Evolutionary conservation across 106 monocot species (phyloP).

Genomic region (Triglochin maritima): DNA sequence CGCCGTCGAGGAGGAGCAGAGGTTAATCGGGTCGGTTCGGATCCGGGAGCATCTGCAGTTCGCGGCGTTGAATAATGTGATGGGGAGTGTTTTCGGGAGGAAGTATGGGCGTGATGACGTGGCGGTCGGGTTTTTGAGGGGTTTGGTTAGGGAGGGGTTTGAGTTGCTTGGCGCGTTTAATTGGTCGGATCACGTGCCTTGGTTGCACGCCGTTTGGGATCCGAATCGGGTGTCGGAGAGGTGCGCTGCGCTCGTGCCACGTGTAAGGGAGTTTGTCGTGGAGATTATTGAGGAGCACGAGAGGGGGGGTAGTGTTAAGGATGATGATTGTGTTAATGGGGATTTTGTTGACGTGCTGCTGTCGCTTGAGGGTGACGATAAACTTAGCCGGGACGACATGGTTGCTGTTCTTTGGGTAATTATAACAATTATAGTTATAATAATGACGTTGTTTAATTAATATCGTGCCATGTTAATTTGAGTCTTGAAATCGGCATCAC

Average conservation of each 20-base stretch:
- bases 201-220: conserved; percentile 53
- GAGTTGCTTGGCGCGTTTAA: conserved; percentile 85
- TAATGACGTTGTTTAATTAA: too few species aligned
- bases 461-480: too few species aligned
- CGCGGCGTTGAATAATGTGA: conserved; percentile 78
- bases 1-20: conserved; percentile 17
- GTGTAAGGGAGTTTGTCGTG: conserved; percentile 36
- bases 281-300: conserved; percentile 59
- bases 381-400: conserved; percentile 69
- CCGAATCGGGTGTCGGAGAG: conserved; percentile 26
- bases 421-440: background rate
- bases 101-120: conserved; percentile 28
- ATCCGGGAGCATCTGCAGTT: conserved; percentile 59
- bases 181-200: conserved; percentile 83
- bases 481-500: too few species aligned
- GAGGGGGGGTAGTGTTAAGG: background rate
- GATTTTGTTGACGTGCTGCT: conserved; percentile 84
- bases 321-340: conserved; percentile 16
- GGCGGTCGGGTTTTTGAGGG: conserved; percentile 17
- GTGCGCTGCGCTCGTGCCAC: conserved; percentile 64
- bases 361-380: conserved; percentile 45
- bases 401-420: conserved; percentile 39
- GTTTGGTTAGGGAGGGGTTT: conserved; percentile 74
- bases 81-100: conserved; percentile 71
- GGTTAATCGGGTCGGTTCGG: conserved; percentile 10